phyloP scores from a whole-genome alignment of 441 rosid genomes.

The Adansonia grandidieri region DNA sequence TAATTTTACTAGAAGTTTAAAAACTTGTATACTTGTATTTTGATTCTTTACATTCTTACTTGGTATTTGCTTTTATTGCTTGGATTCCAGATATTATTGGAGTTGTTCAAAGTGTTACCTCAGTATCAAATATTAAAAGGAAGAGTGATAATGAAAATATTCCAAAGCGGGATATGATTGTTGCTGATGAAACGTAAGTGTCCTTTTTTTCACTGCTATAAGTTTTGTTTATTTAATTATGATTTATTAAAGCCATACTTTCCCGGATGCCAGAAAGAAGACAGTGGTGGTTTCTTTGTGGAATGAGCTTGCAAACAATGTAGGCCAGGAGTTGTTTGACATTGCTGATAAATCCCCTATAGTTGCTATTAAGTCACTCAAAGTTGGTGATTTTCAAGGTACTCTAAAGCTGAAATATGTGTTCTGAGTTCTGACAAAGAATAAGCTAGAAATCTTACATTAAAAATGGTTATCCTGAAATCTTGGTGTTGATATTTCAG shows the following conservation, averaged over 20 bases:
- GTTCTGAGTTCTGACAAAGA: neutral
- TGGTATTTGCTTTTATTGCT: neutral
- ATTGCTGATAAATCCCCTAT: slow-evolving; percentile 46
- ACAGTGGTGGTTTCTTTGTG: slow-evolving; percentile 11
- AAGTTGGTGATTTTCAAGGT: slow-evolving; percentile 96
- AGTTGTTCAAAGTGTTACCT: slow-evolving; percentile 82
- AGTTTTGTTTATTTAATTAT: neutral
- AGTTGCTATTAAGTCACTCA: slow-evolving; percentile 59
- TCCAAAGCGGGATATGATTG: slow-evolving; percentile 75
- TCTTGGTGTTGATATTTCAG: slow-evolving; percentile 38
- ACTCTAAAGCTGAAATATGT: slow-evolving; percentile 13
- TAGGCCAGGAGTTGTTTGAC: slow-evolving; percentile 80
- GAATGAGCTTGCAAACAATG: slow-evolving; percentile 55
- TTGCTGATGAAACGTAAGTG: slow-evolving; percentile 73
- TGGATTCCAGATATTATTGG: slow-evolving; percentile 70
- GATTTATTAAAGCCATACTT: slow-evolving; percentile 14
- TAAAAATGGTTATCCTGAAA: neutral
- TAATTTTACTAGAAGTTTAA: neutral
- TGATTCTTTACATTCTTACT: neutral
- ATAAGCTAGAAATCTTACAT: neutral
- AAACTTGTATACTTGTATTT: neutral
- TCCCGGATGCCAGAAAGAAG: slow-evolving; percentile 44
- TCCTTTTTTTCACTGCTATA: neutral
- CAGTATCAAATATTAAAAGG: slow-evolving; percentile 77
- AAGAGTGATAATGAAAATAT: slow-evolving; percentile 75